Base-by-base conservation (phyloP, 2,329 filamentous ascomycete species). In the Penicillium decumbens region DNA sequence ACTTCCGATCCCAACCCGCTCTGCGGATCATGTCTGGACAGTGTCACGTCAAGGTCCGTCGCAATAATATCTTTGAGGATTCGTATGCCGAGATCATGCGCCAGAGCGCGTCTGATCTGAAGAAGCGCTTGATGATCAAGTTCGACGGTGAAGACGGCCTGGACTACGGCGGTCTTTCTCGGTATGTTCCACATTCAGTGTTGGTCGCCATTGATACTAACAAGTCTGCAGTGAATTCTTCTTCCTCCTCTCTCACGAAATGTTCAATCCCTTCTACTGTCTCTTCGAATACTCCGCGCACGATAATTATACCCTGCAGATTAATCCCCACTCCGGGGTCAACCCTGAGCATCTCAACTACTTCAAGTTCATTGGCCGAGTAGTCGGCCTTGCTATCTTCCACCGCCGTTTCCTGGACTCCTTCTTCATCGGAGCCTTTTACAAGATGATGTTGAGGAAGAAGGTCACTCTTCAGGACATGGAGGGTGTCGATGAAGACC, bases 241-340 rank as follows among this genome's bases (percentile, higher is more conserved):
- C 80, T 98, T 98, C 83, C 78, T 98, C 35, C 82, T 98, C 47
- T 97, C 92, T 13, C 93, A 98, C 75, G 93, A 98, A 77, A 98
- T 98, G 93, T 98, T 98, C 77, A 98, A 98, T 72, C 93, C 93
- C 28, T 98, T 98, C 76, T 98, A 98, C 77, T 98, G 93, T 71
- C 80, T 98, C 46, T 98, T 98, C 77, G 93, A 98, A 75, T 98
- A 98, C 73, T 97, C 93, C 24, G 93, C 93, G 33, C 93, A 98
- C 77, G 93, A 98, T 82, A 98, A 98, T 76, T 98, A 98, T 76
- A 98, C 93, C 27, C 86, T 98, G 47, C 93, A 98, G 75, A 98
- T 98, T 77, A 98, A 98, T 76, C 93, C 93, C 40, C 93, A 98
- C 72, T 98, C 93, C 18, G 93, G 93, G 57, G 97, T 98, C 74